Evolutionary conservation across 176 grass and related monocot species (phyloP), one percentile per base, ranked within the genome.

Genomic region (Hyparrhenia diplandra): DNA sequence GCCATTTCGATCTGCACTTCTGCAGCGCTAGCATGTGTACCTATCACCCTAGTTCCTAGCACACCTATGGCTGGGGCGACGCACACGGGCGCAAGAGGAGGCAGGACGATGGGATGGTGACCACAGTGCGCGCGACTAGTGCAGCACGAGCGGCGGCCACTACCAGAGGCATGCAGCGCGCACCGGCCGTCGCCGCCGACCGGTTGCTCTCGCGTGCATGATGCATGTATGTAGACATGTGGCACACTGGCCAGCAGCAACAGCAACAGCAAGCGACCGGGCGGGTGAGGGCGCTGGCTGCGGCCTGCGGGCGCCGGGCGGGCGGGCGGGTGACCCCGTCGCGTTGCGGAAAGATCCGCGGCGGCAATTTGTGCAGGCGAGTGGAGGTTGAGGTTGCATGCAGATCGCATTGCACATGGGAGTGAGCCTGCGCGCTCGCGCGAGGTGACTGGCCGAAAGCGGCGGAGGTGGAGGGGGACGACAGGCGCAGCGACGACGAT

Each of bases 361-460:
- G 23, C 13, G 68, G 67, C 39, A n/a, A n/a, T 43, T 27, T 70
- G n/a, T 21, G 49, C 18, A 20, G 11, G 67, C 67, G 11, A 10
- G 57, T 39, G n/a, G 11, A 41, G 42, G 67, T 69, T 23, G 67
- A 43, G 37, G 39, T 7, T 18, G 40, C 68, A 29, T 7, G 40
- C 68, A 18, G 40, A 46, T 71, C 41, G 69, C 40, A 71, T 71
- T 18, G 69, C 69, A 71, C 69, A 46, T 29, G 69, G 69, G 69
- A 23, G 68, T 37, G 2, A 37, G 4, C 21, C 2, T 40, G 18
- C 18, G 66, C 67, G 10, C 12, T n/a, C 6, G 4, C 11, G 68
- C 25, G 68, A 46, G 68, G 68, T 71, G 40, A 71, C 69, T 2
- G 23, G 41, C 12, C 69, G 23, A 46, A 71, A 71, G 68, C 68